These are phyloP conservation scores for Phytophthora brassicae DNA, from an alignment of 352 stramenopile species.

Conservation along the genomic window DNA sequence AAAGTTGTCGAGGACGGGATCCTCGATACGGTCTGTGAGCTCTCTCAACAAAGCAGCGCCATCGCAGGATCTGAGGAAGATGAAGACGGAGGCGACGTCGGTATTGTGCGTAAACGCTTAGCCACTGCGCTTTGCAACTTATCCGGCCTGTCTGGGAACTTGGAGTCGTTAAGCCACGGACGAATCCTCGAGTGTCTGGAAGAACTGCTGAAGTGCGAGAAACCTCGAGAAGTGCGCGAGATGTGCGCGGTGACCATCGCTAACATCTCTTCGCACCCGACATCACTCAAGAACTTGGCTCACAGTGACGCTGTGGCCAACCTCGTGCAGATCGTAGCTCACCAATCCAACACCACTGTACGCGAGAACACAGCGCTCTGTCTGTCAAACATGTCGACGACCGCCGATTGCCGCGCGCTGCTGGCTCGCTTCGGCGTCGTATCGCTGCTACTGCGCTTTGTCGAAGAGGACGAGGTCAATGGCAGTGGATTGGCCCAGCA, in stretches of 20 bases:
- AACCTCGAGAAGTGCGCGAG: conserved; percentile 60
- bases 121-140: conserved; percentile 83
- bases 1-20: conserved; percentile 84
- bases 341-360: conserved; percentile 48
- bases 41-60: conserved; percentile 42
- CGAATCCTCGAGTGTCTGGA: conserved; percentile 75
- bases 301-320: conserved; percentile 65
- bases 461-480: conserved; percentile 45
- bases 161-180: conserved; percentile 66
- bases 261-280: conserved; percentile 69
- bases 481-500: conserved; percentile 54
- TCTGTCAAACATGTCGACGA: conserved; percentile 73
- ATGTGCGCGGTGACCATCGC: conserved; percentile 73
- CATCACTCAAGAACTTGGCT: conserved; percentile 67
- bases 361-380: conserved; percentile 78
- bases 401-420: conserved; percentile 54
- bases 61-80: conserved; percentile 7
- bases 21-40: conserved; percentile 71
- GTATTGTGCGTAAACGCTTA: conserved; percentile 53
- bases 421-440: conserved; percentile 68
- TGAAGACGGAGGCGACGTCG: conserved; percentile 27
- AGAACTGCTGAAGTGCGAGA: conserved; percentile 72
- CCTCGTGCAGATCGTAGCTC: conserved; percentile 54
- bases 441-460: conserved; percentile 65
- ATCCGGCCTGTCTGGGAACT: conserved; percentile 64